Conservation (phyloP, 75 land plant species). For the Pinus albicaulis region DNA sequence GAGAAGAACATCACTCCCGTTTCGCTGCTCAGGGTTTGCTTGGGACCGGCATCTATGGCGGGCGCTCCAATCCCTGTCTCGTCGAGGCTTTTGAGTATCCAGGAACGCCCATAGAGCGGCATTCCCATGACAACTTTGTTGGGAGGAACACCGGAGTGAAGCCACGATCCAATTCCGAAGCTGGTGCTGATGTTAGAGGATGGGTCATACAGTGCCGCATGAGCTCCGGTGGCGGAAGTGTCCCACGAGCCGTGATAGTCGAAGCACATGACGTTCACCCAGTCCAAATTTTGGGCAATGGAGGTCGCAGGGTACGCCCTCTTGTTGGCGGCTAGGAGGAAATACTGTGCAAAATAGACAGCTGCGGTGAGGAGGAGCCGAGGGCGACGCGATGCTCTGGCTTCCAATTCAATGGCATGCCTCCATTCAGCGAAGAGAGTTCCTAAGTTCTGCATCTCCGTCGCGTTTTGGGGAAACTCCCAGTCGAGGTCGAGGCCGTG, state of each 20-base stretch:
- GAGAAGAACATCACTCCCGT: slow-evolving; percentile 16
- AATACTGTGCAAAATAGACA: slow-evolving; percentile 36
- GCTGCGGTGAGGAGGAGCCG: slow-evolving; percentile 58
- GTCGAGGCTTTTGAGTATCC: slow-evolving; percentile 41
- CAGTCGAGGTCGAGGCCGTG: slow-evolving; percentile 81
- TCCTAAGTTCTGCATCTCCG: slow-evolving; percentile 46
- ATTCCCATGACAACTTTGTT: slow-evolving; percentile 54
- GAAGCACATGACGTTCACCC: slow-evolving; percentile 52
- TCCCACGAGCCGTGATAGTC: slow-evolving; percentile 70
- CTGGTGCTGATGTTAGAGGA: slow-evolving; percentile 30
- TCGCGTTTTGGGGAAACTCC: slow-evolving; percentile 48
- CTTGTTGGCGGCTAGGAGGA: not conserved
- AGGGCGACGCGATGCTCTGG: slow-evolving; percentile 11
- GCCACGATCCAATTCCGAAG: slow-evolving; percentile 61
- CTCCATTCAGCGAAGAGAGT: slow-evolving; percentile 51
- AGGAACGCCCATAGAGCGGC: slow-evolving; percentile 59
- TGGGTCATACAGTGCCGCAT: slow-evolving; percentile 48
- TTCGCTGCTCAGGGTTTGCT: not conserved
- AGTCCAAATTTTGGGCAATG: slow-evolving; percentile 43
- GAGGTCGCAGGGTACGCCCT: slow-evolving; percentile 40
- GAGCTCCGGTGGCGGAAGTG: slow-evolving; percentile 41
- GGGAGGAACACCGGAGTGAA: slow-evolving; percentile 40
- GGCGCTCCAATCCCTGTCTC: slow-evolving; percentile 48
- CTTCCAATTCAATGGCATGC: slow-evolving; percentile 21
- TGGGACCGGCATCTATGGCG: slow-evolving; percentile 25